Evolutionary conservation across 768 basidiomycete species (phyloP), one percentile per base, ranked within the genome.

Genomic region (Suillus americanus): DNA sequence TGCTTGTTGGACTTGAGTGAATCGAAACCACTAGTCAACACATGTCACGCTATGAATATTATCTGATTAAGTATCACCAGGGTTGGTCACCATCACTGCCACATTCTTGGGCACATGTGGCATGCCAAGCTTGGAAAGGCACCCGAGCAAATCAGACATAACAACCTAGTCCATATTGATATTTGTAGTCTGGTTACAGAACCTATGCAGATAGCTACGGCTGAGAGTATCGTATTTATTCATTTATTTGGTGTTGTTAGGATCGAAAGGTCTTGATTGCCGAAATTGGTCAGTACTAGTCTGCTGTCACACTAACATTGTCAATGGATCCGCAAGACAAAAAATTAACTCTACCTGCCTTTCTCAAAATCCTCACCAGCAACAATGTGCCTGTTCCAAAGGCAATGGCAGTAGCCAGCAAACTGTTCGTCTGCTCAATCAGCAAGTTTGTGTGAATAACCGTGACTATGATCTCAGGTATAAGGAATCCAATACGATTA

Each of bases 381-480:
- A 83, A 85, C 64, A 80, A 83, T 70, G 74, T 92, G 0, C 75
- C 87, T 1, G 80, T 90, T 62, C 71, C 81, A 40, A 86, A 88
- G 67, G 90, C 92, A 16, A 92, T 95, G 82, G 76, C 80, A 16
- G 75, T 90, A 30, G 84, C 91, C 43, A 82, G 83, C 63, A 91
- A 91, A 82, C 80, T 90, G 91, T 90, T 64, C 64, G 83, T 75
- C 40, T 62, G 38, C 25, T 51, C 40, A 23, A 33, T 38, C 45
- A 30, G 41, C 13, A 23, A 60, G 37, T 64, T 60, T 53, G 46
- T 46, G 54, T 50, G 40, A 67, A 70, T 66, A 57, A 68, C 41
- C 20, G n/a, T 62, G 71, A 68, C 41, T 23, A 20, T 62, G 71
- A 54, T 30, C 46, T 53, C 74, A 94, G 92, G 67, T 94, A 91